A percentile compares a stretch with the other conserved stretches of the same genome.
Evolutionary conservation across 2,329 filamentous ascomycete genomes (phyloP).

Genomic region (Aspergillus thermomutatus): DNA sequence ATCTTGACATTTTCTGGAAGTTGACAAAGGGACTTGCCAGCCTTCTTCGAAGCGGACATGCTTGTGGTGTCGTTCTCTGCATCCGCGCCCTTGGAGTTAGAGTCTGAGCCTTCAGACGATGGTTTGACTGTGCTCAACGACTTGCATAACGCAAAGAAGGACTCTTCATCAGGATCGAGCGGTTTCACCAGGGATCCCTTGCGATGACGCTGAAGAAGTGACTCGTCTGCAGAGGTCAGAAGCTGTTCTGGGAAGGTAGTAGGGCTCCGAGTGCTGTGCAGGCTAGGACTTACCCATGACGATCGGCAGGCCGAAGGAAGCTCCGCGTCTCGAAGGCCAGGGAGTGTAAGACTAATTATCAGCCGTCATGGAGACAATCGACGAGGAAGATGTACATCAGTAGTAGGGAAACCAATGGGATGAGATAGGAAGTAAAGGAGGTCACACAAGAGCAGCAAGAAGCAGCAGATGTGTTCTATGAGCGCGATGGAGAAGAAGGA

Average conservation of each 20-base stretch:
- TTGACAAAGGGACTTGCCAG: constrained; percentile 12
- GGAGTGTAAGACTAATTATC: not conserved
- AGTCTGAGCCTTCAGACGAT: not conserved
- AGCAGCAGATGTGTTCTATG: not conserved
- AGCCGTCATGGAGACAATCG: not conserved
- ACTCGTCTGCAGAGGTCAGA: not conserved
- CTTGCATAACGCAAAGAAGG: not conserved
- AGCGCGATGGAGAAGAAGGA: not conserved
- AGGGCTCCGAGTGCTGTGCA: not conserved
- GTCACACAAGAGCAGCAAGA: not conserved
- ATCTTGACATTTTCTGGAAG: constrained; percentile 17
- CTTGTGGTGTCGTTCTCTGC: not conserved
- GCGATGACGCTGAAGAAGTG: not conserved
- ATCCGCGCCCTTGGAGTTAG: not conserved
- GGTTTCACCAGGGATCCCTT: not conserved
- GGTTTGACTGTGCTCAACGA: not conserved
- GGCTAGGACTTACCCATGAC: not conserved
- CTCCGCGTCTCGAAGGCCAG: not conserved
- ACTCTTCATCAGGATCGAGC: constrained; percentile 1
- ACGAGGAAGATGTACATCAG: no score
- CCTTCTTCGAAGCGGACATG: not conserved
- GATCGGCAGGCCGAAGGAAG: not conserved
- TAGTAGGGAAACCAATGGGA: not conserved
- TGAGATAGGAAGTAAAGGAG: not conserved
- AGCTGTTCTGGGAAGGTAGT: not conserved